Base-by-base conservation (phyloP, 768 basidiomycete genomes). In the Termitomyces sp. region DNA sequence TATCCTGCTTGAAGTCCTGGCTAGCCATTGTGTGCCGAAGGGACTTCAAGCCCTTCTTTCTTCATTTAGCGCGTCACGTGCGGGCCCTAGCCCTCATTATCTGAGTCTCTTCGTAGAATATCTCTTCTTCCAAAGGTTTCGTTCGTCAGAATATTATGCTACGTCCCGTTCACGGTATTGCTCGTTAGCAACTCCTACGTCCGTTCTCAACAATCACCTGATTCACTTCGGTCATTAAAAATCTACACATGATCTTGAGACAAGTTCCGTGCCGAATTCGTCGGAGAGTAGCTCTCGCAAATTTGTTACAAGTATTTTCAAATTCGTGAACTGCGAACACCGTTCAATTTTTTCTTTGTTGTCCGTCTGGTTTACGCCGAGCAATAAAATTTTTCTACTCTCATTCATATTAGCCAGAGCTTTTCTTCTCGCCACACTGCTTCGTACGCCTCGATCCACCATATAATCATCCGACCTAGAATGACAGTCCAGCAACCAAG, bases 401-500 rank as follows among this genome's bases (percentile, higher is more conserved):
- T 19, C 25, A 40, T n/a, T 41, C 12, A 19, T 30, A 21, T 8
- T 17, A 14, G 21, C 27, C 5, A 7, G 19, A 25, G 2, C 6
- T 41, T 2, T 27, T 28, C 27, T 46, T 46, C n/a, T 46, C 34
- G 42, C 12, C 21, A 34, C 34, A 4, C 34, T 34, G 6, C 6
- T 32, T 34, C 12, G 3, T 12, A 12, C 35, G 35, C 35, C 35
- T 47, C 16, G 9, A 17, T 34, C 4, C 14, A 25, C 5, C 16
- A 43, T 23, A 43, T 43, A 21, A 4, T 14, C 12, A 35, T 48
- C 43, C 41, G 41, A 49, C 42, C 48, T 44, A 58, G 30, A 27
- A 77, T 77, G 75, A 66, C 70, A 44, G 59, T 72, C 41, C 68
- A 70, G 54, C 63, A 63, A 17, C 82, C 83, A 44, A 76, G 80